Evolutionary conservation across 2,329 filamentous ascomycete species (phyloP), one percentile per base, ranked within the genome.

Genomic region (Iodosphaeria phyllophila): DNA sequence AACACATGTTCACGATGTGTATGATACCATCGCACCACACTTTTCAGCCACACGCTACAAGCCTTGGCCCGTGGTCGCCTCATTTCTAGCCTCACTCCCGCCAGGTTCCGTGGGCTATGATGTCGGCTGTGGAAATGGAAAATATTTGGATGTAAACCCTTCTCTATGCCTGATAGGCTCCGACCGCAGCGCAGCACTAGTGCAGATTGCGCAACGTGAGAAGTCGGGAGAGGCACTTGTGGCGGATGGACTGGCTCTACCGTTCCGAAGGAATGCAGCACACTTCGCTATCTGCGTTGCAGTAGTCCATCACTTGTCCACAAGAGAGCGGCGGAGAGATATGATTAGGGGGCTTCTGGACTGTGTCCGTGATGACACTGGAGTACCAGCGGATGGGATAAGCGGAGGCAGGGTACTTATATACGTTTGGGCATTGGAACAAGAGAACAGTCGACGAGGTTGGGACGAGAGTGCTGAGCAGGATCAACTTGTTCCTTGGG

Each of bases 401-500:
- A 80, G 79, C 1, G 31, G 19, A 16, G 82, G 80, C 1, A 69
- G 62, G 44, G 74, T 76, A 10, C 56, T 95, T 28, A 60, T 95
- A 25, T 93, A 89, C 47, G 86, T 91, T 11, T 95, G 89, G 89
- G 89, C 89, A 1, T 60, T 98, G 12, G 89, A 98, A 58, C 89
- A 98, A 53, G 74, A 75, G 38, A 58, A 57, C 29, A 92, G 83
- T 49, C 68, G 89, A 29, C 60, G 89, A 33, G 86, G 86, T 3
- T 98, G 86, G 86, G 72, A 83, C 42, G 73, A 77, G 44, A 72
- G 71, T 12, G 68, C 74, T 32, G 65, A 76, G 35, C 86, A 95
- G 56, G 89, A 98, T 53, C 72, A 89, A 32, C 76, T 95, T 55
- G 89, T 98, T 23, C 84, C 89, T 9, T 98, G 89, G 89, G 82